Evolutionary conservation across 371 early-diverging fungal genomes (phyloP).

Genomic region (Mortierella sp.): DNA sequence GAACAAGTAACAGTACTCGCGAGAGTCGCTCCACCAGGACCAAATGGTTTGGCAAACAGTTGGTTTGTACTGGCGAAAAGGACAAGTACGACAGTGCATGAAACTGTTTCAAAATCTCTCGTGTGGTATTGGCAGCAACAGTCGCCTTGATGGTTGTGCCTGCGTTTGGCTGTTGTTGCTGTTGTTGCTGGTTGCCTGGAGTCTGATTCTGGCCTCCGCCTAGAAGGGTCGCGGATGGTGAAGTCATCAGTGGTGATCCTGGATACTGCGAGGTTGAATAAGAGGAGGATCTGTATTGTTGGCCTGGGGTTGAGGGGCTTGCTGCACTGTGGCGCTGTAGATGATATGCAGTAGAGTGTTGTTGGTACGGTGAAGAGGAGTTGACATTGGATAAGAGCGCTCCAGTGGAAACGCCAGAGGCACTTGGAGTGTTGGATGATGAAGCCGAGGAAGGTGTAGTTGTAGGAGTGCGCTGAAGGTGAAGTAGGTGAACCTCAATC

Average conservation of each 20-base stretch:
- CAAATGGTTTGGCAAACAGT: slow-evolving; percentile 68
- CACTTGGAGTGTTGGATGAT: background rate
- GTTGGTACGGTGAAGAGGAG: slow-evolving; percentile 11
- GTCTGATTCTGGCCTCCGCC: background rate
- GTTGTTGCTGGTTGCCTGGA: slow-evolving; percentile 9
- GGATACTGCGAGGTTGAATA: slow-evolving; percentile 13
- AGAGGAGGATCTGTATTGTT: slow-evolving; percentile 12
- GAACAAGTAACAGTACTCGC: slow-evolving; percentile 38
- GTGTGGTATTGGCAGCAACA: slow-evolving; percentile 50
- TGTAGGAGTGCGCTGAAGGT: slow-evolving; percentile 29
- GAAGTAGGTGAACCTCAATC: slow-evolving; percentile 60
- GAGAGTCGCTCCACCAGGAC: slow-evolving; percentile 65
- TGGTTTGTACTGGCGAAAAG: slow-evolving; percentile 63
- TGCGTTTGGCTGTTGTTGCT: slow-evolving; percentile 3
- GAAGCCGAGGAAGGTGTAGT: background rate
- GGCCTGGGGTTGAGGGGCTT: slow-evolving; percentile 12
- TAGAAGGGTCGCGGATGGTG: slow-evolving; percentile 14
- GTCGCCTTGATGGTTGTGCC: slow-evolving; percentile 17
- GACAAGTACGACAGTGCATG: slow-evolving; percentile 69
- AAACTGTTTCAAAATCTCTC: slow-evolving; percentile 70
- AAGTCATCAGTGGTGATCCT: slow-evolving; percentile 16
- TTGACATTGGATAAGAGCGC: background rate
- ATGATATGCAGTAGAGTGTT: slow-evolving; percentile 33
- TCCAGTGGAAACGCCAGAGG: background rate
- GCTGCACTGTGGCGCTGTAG: slow-evolving; percentile 19